Evolutionary conservation across 2,329 filamentous ascomycete genomes (phyloP), one percentile per base, ranked within the genome.

Genomic region (Macrophomina phaseolina): DNA sequence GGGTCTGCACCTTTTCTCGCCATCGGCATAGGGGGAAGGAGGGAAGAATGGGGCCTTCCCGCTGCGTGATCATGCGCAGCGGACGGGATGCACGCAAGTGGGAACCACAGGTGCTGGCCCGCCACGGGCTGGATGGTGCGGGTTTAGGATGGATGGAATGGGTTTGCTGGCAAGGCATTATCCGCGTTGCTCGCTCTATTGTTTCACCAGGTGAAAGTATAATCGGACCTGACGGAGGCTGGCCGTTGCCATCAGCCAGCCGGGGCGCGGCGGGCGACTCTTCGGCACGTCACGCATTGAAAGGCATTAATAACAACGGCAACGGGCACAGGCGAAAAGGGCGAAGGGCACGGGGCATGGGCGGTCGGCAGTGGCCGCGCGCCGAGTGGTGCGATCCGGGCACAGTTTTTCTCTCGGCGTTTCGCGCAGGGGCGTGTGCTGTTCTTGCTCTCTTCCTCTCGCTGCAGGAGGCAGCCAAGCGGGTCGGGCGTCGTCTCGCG

Each of bases 181-280:
- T 23, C 23, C 23, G 23, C 23, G 23, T 23, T 1, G 12, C 34
- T 38, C 7, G 52, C 45, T 53, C 63, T 28, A 65, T 56, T 36
- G 63, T 65, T 65, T 65, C 63, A 65, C 63, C 51, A 48, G 11
- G 38, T n/a, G 23, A 42, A 65, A 65, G 45, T 36, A 32, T 38
- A 65, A 48, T 49, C n/a, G 45, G 4, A 36, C 42, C 30, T 48
- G 51, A 56, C 63, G 63, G 32, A 36, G 49, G 12, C 28, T 23
- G 23, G 23, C 23, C 23, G 23, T 23, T 23, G 23, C 23, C 23
- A 23, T 12, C 11, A n/a, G 42, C 9, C 11, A 45, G 42, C 11
- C 11, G 16, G 23, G 18, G 23, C 28, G 46, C 23, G n/a, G 16
- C 28, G 51, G 14, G 32, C 23, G 23, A 23, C 23, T 23, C 30